Conservation (phyloP, 106 monocot genomes). For the Vanilla planifolia region DNA sequence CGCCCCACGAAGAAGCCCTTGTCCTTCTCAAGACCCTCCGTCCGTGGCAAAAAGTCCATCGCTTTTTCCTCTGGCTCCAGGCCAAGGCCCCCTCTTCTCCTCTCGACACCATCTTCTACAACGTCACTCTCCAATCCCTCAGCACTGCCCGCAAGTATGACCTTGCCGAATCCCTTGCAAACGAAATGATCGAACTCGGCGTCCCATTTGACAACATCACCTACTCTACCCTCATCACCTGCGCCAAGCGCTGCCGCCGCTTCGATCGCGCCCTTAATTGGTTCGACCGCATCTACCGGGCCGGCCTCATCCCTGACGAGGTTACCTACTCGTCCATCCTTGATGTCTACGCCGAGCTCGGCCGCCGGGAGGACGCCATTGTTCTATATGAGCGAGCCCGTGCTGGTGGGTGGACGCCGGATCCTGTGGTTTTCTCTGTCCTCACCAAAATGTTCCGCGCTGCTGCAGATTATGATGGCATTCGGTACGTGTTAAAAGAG, state of each 20-base stretch:
- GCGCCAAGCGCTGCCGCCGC: conserved; percentile 48
- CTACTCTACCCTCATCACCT: conserved; percentile 88
- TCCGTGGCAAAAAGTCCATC: conserved; percentile 40
- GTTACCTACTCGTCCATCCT: conserved; percentile 87
- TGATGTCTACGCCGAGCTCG: conserved; percentile 73
- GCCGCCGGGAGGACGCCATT: conserved; percentile 58
- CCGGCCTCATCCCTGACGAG: conserved; percentile 78
- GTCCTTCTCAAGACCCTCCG: conserved; percentile 63
- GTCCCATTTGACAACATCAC: conserved; percentile 73
- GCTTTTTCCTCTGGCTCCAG: conserved; percentile 57
- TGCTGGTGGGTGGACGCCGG: conserved; percentile 70
- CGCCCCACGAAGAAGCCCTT: conserved; percentile 37
- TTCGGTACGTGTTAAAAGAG: conserved; percentile 65
- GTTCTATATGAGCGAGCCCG: conserved; percentile 65
- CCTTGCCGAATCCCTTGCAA: conserved; percentile 50
- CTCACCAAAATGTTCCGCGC: conserved; percentile 75
- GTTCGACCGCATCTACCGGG: conserved; percentile 83
- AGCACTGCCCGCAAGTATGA: conserved; percentile 41
- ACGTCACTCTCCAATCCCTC: conserved; percentile 67
- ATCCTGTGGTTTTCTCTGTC: conserved; percentile 69
- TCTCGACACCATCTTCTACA: conserved; percentile 79
- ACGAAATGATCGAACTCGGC: conserved; percentile 50
- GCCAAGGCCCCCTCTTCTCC: conserved; percentile 20
- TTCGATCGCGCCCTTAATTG: conserved; percentile 61
- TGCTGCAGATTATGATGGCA: conserved; percentile 84